Conservation (phyloP, 768 basidiomycete species). For the Tremella yokohamensis region DNA sequence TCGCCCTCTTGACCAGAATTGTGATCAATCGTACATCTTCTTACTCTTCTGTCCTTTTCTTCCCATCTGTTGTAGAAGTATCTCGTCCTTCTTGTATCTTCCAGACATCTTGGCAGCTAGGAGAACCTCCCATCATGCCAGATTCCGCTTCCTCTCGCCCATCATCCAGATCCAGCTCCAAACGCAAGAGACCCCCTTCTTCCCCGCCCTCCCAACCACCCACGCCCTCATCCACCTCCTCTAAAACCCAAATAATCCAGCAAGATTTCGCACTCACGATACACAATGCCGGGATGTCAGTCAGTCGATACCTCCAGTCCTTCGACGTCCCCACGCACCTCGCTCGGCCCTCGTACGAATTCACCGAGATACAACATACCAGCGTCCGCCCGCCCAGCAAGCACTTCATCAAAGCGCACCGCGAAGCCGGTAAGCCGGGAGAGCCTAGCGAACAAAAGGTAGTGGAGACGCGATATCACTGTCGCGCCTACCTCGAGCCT, state of each 20-base stretch:
- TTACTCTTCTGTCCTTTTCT: too few relatives aligned
- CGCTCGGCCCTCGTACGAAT: not conserved
- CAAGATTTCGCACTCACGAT: constrained; percentile 9
- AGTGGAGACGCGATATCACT: too few relatives aligned
- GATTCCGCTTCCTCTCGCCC: too few relatives aligned
- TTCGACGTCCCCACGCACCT: constrained; percentile 8
- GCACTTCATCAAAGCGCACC: not conserved
- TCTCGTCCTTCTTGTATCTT: too few relatives aligned
- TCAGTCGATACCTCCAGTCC: constrained; percentile 21
- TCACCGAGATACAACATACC: not conserved
- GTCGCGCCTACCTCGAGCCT: not conserved
- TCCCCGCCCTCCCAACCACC: not conserved
- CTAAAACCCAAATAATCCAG: not conserved
- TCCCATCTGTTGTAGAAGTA: too few relatives aligned
- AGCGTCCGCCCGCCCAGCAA: constrained; percentile 1
- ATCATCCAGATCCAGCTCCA: too few relatives aligned
- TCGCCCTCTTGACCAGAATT: too few relatives aligned
- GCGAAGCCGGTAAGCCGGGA: too few relatives aligned
- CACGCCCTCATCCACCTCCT: not conserved
- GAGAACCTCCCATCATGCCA: too few relatives aligned
- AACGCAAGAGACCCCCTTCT: not conserved
- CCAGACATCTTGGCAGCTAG: too few relatives aligned
- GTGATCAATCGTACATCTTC: too few relatives aligned
- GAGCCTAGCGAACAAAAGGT: too few relatives aligned
- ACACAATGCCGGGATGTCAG: constrained; percentile 18